Conservation (phyloP, 2,329 filamentous ascomycete species). For the Arthrobotrys musiformis region DNA sequence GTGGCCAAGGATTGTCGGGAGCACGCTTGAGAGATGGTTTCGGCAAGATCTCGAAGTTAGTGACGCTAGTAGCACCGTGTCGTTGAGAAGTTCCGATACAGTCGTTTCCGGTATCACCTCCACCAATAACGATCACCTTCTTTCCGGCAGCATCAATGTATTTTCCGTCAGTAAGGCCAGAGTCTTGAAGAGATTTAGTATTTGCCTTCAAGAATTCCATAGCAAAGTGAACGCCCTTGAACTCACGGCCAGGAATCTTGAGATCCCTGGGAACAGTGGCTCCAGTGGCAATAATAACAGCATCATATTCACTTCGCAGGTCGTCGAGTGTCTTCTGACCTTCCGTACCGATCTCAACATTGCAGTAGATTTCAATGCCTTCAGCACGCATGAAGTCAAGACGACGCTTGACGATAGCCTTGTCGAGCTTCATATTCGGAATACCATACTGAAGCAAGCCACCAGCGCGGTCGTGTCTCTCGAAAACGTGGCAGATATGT, state of each 20-base stretch:
- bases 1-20: constrained; percentile 95
- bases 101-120: constrained; percentile 97
- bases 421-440: constrained; percentile 99
- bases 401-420: constrained; percentile 93
- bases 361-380: constrained; percentile 83
- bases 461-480: constrained; percentile 88
- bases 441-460: constrained; percentile 94
- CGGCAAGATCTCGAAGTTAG: constrained; percentile 94
- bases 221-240: constrained; percentile 91
- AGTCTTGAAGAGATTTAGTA: constrained; percentile 96
- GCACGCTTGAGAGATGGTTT: constrained; percentile 91
- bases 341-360: constrained; percentile 80
- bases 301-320: constrained; percentile 78
- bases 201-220: constrained; percentile 98
- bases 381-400: constrained; percentile 94
- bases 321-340: constrained; percentile 67
- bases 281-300: constrained; percentile 90
- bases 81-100: constrained; percentile 97
- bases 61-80: constrained; percentile 93
- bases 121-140: constrained; percentile 94
- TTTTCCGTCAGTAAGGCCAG: constrained; percentile 79
- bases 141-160: constrained; percentile 97
- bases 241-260: constrained; percentile 85
- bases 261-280: constrained; percentile 93
- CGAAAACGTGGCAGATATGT: constrained; percentile 88